Evolutionary conservation across 2,329 filamentous ascomycete species (phyloP), one percentile per base, ranked within the genome.

Genomic region (Paracamarosporium sp.): DNA sequence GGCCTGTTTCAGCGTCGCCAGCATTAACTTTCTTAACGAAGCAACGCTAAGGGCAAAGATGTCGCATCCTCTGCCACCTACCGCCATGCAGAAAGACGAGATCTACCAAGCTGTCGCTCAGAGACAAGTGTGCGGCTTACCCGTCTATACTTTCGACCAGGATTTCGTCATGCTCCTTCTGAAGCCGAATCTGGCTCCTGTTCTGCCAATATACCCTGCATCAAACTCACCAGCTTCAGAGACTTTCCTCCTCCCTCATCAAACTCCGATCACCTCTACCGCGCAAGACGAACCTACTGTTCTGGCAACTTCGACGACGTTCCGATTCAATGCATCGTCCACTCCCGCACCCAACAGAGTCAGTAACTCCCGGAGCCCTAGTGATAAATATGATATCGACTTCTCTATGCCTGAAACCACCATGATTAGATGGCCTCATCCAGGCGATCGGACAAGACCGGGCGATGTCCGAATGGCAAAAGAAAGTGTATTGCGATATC

Each of bases 1-100:
- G 40, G 71, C 72, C 8, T 67, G 69, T 25, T 65, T 74, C 20
- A 61, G 62, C 11, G 60, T 71, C 1, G 65, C 68, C 0, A 74
- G 67, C 30, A 61, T 53, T 8, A 64, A 65, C 5, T 71, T 70
- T 27, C 56, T 76, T 1, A 61, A 70, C 7, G 55, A 56, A 0
- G 59, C 65, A 36, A 62, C 59, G 1, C 47, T 55, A 27, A 36
- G 46, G 9, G 63, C 64, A 8, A 60, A 59, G 15, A 25, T 50
- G 12, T 57, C 53, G 7, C 55, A 61, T 30, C 47, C 51, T 2
- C 35, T 59, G 7, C 40, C 41, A 2, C 45, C 71, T 5, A 66
- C 48, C n/a, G 48, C 55, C 11, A 50, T 48, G 11, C 67, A 75
- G 30, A 68, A 63, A 25, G 62, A 68, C 25, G 63, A 74, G 28